Conservation (phyloP, 2,329 filamentous ascomycete species). For the Zarea fungicola region DNA sequence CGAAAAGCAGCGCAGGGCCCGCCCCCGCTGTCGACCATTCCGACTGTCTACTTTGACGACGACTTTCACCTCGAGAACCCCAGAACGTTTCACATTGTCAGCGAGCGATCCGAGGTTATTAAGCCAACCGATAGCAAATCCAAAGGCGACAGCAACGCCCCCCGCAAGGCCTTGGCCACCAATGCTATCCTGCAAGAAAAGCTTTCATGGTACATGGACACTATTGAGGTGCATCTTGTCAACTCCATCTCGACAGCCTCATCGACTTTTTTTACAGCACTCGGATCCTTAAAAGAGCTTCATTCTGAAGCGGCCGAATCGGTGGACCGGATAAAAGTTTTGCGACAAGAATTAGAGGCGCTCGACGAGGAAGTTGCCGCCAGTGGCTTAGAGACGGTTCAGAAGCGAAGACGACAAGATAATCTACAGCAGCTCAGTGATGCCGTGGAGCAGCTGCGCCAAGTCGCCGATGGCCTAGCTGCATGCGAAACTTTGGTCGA, state of each 20-base stretch:
- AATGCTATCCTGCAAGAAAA: slow-evolving; percentile 98
- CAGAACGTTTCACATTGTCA: slow-evolving; percentile 92
- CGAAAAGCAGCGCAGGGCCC: slow-evolving; percentile 64
- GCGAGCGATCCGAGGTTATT: slow-evolving; percentile 95
- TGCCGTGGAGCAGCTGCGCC: slow-evolving; percentile 75
- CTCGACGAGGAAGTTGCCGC: slow-evolving; percentile 85
- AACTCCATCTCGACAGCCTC: slow-evolving; percentile 94
- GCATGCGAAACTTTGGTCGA: slow-evolving; percentile 79
- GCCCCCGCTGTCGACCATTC: slow-evolving; percentile 87
- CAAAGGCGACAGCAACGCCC: slow-evolving; percentile 34
- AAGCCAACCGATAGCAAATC: slow-evolving; percentile 56
- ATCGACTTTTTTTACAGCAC: slow-evolving; percentile 89
- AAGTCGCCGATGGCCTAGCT: slow-evolving; percentile 69
- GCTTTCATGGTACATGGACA: slow-evolving; percentile 99
- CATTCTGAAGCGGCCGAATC: slow-evolving; percentile 91
- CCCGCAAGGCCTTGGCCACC: slow-evolving; percentile 83
- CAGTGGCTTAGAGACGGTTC: slow-evolving; percentile 78
- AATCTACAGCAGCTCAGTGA: slow-evolving; percentile 79
- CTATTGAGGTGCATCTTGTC: slow-evolving; percentile 93
- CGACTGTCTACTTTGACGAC: slow-evolving; percentile 88
- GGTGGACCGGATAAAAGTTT: slow-evolving; percentile 74
- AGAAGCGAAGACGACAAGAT: slow-evolving; percentile 73
- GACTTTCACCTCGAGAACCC: slow-evolving; percentile 95
- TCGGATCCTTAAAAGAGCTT: slow-evolving; percentile 84
- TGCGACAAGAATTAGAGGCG: slow-evolving; percentile 72